Conservation (phyloP, 2,329 filamentous ascomycete genomes). For the Trichoderma hamatum region DNA sequence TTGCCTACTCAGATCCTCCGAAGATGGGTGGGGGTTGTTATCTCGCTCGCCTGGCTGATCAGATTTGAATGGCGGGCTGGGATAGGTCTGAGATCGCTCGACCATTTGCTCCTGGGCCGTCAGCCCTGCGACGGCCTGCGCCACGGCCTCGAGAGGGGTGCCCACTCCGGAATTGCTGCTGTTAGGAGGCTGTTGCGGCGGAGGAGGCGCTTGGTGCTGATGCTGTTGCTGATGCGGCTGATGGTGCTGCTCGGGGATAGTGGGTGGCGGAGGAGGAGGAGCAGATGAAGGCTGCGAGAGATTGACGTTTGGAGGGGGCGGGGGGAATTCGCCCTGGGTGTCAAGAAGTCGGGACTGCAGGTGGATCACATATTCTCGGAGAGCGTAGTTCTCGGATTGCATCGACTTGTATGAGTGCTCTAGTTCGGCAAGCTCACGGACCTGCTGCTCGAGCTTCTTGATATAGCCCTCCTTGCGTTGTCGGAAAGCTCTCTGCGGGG, state of each 20-base stretch:
- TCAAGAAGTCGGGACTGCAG: slow-evolving; percentile 87
- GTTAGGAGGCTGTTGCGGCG: slow-evolving; percentile 21
- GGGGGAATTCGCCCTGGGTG: slow-evolving; percentile 79
- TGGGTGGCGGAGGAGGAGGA: slow-evolving; percentile 34
- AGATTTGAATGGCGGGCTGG: slow-evolving; percentile 41
- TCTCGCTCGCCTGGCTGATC: slow-evolving; percentile 46
- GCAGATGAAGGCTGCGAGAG: slow-evolving; percentile 47
- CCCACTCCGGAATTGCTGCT: slow-evolving; percentile 37
- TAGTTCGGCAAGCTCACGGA: slow-evolving; percentile 76
- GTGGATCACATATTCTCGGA: slow-evolving; percentile 90
- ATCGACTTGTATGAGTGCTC: slow-evolving; percentile 78
- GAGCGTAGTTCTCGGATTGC: slow-evolving; percentile 84
- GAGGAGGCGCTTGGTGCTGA: slow-evolving; percentile 9
- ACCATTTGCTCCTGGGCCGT: slow-evolving; percentile 47
- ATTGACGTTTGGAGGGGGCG: slow-evolving; percentile 78
- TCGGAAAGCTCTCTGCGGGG: slow-evolving; percentile 81
- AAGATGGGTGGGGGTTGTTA: slow-evolving; percentile 37
- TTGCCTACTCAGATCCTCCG: slow-evolving; percentile 60
- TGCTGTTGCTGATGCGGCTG: slow-evolving; percentile 13
- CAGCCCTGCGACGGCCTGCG: slow-evolving; percentile 52
- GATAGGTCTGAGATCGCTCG: slow-evolving; percentile 42
- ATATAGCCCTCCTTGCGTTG: slow-evolving; percentile 98
- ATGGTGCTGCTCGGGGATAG: slow-evolving; percentile 33
- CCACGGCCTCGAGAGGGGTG: slow-evolving; percentile 53
- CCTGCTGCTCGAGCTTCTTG: slow-evolving; percentile 93